phyloP scores from a whole-genome alignment of 805 yeast species.

The Ogataea nitratoaversa region DNA sequence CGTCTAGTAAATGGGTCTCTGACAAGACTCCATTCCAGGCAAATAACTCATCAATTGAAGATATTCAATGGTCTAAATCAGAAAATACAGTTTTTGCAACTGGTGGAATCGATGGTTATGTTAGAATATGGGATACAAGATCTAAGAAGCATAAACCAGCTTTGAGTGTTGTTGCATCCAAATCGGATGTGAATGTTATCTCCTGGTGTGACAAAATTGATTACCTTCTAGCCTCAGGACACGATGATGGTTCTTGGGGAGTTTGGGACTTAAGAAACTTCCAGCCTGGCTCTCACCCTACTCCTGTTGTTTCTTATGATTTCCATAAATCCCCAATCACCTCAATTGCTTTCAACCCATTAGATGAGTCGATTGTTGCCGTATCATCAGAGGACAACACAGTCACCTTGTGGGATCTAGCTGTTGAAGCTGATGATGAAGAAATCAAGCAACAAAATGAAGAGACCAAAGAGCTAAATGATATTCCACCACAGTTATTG shows the following conservation, averaged over 20 bases:
- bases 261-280: slow-evolving; percentile 95
- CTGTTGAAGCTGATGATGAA: slow-evolving; percentile 98
- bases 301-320: slow-evolving; percentile 91
- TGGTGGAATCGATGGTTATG: slow-evolving; percentile 85
- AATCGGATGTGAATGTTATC: slow-evolving; percentile 86
- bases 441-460: slow-evolving; percentile 83
- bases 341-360: slow-evolving; percentile 89
- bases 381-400: slow-evolving; percentile 96
- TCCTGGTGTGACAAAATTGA: slow-evolving; percentile 90
- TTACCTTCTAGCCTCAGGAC: slow-evolving; percentile 89
- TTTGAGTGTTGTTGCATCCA: slow-evolving; percentile 73
- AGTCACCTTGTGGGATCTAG: slow-evolving; percentile 95
- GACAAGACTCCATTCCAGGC: slow-evolving; percentile 77
- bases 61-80: slow-evolving; percentile 91
- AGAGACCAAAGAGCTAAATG: slow-evolving; percentile 74
- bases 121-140: slow-evolving; percentile 96
- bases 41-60: slow-evolving; percentile 80
- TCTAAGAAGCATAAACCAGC: slow-evolving; percentile 91
- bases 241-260: slow-evolving; percentile 96
- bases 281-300: slow-evolving; percentile 51
- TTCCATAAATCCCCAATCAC: slow-evolving; percentile 95
- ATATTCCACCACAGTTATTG: slow-evolving; percentile 90
- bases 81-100: slow-evolving; percentile 95
- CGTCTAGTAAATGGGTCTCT: slow-evolving; percentile 76
- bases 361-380: slow-evolving; percentile 92